phyloP scores from a whole-genome alignment of 2,329 filamentous ascomycete species.

The Neofusicoccum laricinum region DNA sequence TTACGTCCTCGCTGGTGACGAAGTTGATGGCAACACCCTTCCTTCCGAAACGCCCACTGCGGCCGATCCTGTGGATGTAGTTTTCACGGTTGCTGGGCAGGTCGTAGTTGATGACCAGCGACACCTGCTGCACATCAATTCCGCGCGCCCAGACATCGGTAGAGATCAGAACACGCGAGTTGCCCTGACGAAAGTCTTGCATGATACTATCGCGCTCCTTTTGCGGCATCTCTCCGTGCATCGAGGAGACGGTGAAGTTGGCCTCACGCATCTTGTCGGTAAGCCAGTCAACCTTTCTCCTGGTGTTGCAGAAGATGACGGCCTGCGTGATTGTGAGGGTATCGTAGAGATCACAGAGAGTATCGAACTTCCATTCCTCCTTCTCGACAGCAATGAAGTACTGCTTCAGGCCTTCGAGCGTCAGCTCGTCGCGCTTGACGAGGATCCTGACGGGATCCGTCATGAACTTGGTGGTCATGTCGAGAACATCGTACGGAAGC shows the following conservation, averaged over 20 bases:
- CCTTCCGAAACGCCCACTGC: constrained; percentile 90
- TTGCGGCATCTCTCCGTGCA: constrained; percentile 99
- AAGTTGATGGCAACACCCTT: constrained; percentile 99
- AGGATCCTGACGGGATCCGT: constrained; percentile 94
- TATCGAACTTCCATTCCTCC: constrained; percentile 99
- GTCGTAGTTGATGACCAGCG: constrained; percentile 98
- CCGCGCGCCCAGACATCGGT: constrained; percentile 98
- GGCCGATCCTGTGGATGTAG: constrained; percentile 97
- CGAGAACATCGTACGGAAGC: constrained; percentile 93
- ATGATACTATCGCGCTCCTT: constrained; percentile 98
- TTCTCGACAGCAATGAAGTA: constrained; percentile 99
- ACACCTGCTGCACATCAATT: constrained; percentile 98
- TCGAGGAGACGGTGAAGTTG: constrained; percentile 97
- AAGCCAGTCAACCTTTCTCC: constrained; percentile 98
- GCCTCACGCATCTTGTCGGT: constrained; percentile 99
- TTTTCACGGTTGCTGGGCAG: constrained; percentile 98
- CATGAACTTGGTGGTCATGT: constrained; percentile 99
- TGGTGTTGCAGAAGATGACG: constrained; percentile 99
- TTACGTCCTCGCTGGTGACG: constrained; percentile 95
- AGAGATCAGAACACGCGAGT: constrained; percentile 92
- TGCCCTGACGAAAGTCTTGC: constrained; percentile 97
- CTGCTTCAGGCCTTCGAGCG: constrained; percentile 94
- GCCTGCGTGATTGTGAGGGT: constrained; percentile 98
- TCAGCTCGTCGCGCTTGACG: constrained; percentile 98
- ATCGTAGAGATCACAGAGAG: constrained; percentile 96